Conservation (phyloP, 768 basidiomycete genomes). For the Suillus discolor region DNA sequence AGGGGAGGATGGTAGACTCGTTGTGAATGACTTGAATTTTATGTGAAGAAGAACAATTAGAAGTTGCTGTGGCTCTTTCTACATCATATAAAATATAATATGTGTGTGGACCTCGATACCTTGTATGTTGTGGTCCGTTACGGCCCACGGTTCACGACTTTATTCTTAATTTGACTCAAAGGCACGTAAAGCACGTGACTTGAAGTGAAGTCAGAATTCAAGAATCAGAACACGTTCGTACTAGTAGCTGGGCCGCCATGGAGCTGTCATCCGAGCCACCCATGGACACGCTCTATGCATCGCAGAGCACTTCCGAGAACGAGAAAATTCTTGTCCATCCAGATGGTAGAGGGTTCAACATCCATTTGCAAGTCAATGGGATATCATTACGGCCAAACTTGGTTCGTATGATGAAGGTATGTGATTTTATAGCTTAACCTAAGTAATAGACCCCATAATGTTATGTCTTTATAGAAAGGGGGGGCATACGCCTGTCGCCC, state of each 20-base stretch:
- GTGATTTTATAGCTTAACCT: conserved; percentile 16
- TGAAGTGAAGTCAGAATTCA: background rate
- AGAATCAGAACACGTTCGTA: background rate
- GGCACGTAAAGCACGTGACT: background rate
- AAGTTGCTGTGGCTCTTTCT: conserved; percentile 3
- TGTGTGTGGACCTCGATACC: conserved; percentile 4
- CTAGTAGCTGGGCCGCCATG: conserved; percentile 1
- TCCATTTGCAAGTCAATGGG: conserved; percentile 62
- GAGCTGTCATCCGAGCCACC: background rate
- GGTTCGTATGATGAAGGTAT: conserved; percentile 51
- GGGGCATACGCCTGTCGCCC: conserved; percentile 59
- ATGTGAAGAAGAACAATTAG: background rate
- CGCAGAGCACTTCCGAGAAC: conserved; percentile 13
- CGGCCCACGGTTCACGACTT: background rate
- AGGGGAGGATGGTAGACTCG: background rate
- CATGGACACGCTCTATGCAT: conserved; percentile 7
- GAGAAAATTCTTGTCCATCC: conserved; percentile 39
- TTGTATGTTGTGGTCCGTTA: conserved; percentile 1
- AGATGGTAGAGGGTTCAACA: conserved; percentile 44
- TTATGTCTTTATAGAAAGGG: conserved; percentile 42
- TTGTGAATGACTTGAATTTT: background rate
- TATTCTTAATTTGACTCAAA: conserved; percentile 5
- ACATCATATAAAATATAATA: background rate
- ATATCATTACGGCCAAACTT: conserved; percentile 52
- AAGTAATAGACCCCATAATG: background rate